Base-by-base conservation (phyloP, 164 flowering plant species). In the Protea cynaroides region DNA sequence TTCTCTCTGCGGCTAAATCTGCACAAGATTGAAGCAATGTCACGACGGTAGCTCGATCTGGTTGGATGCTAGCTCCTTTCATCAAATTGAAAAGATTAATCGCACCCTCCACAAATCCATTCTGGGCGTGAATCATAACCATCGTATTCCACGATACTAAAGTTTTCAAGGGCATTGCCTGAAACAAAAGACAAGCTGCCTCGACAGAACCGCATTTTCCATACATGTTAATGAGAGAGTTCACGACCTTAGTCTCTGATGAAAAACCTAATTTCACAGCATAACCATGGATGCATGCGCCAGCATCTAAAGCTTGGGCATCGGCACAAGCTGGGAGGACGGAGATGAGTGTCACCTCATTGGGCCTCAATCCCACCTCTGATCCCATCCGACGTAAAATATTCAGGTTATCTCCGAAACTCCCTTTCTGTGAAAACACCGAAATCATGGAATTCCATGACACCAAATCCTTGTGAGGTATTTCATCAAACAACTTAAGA, bases 101-200 rank as follows among this genome's bases (percentile, higher is more conserved):
- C 12, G 62, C 80, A 21, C 70, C 66, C 21, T 60, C 56, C 0
- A 38, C 29, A 58, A 62, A 8, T 46, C 83, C 83, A 65, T 72
- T 59, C 54, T 70, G 68, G 43, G 57, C 66, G 40, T 65, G 40
- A 61, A 76, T 50, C 15, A 63, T 51, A 25, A 79, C 57, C 56
- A 79, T 54, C 12, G 82, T 67, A 66, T 75, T 79, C 82, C 82
- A 75, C 8, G 84, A 68, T 21, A 78, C 73, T 29, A 71, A 25
- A 58, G 72, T 76, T 50, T 53, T 72, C 40, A 21, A 29, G 7
- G 62, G 69, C 77, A 74, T 70, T 10, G 58, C 60, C 7, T 70
- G 63, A 47, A 79, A 75, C 56, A 79, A 50, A 7, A 1, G 8
- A 21, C 62, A 44, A 19, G 79, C 69, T 10, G 46, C 65, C 19